phyloP scores from a whole-genome alignment of 805 yeast genomes.

The Osmozyma mogii region DNA sequence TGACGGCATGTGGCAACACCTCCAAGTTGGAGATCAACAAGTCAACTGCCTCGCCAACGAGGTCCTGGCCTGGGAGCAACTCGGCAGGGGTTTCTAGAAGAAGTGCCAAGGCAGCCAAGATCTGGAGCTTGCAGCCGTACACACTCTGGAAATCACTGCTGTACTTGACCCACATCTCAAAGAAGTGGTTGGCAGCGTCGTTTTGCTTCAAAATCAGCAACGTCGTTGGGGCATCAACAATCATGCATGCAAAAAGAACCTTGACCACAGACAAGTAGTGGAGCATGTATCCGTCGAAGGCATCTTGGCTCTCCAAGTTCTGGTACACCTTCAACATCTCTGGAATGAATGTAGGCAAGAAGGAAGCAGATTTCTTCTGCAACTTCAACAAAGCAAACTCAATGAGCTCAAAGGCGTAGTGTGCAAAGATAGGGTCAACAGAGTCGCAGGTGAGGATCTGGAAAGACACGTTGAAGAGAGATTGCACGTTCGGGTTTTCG shows the following conservation, averaged over 20 bases:
- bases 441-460: conserved; percentile 23
- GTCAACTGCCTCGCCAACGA: conserved; percentile 30
- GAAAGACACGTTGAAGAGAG: conserved; percentile 29
- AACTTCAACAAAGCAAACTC: conserved; percentile 28
- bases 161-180: conserved; percentile 42
- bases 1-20: conserved; percentile 42
- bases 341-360: conserved; percentile 23
- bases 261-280: conserved; percentile 35
- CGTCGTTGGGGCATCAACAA: conserved; percentile 31
- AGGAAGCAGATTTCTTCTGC: conserved; percentile 22
- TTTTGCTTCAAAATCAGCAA: conserved; percentile 31
- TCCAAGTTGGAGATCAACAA: conserved; percentile 35
- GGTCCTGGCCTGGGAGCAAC: conserved; percentile 23
- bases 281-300: conserved; percentile 39
- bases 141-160: conserved; percentile 43
- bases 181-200: conserved; percentile 29
- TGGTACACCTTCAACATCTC: conserved; percentile 32
- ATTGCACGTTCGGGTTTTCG: conserved; percentile 32
- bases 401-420: conserved; percentile 30
- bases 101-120: conserved; percentile 37
- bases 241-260: conserved; percentile 33
- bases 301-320: conserved; percentile 26
- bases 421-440: conserved; percentile 35
- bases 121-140: conserved; percentile 48
- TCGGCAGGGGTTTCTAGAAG: conserved; percentile 23